Base-by-base conservation (phyloP, 1,139 yeast species). In the Schwanniomyces etchellsii region DNA sequence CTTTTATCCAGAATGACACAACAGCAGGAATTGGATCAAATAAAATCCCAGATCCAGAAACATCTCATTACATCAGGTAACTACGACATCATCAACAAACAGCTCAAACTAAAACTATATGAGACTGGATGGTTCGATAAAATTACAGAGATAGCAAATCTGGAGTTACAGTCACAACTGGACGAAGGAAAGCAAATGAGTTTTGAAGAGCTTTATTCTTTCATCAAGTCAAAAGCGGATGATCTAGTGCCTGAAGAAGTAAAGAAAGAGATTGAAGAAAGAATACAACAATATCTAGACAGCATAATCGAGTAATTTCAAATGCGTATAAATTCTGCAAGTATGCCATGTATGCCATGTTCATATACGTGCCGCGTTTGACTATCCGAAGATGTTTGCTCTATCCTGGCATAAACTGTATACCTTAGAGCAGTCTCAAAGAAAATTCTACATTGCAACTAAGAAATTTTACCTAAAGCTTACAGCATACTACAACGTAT, bases 121-220 rank as follows among this genome's bases (percentile, higher is more conserved):
- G 83, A 83, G 48, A 69, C 80, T 2, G 96, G 96, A 5, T 89
- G 96, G 96, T 77, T 76, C 43, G 95, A 85, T 44, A 72, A 80
- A 37, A 77, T 88, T 20, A 67, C 75, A 32, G 73, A 67, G 31
- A 44, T 81, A 32, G 81, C 93, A 3, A 58, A 47, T 29, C 34
- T 44, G 9, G 67, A 64, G 35, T 45, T 63, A 28, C 59, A 57
- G 28, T 50, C 48, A 16, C 39, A 40, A 15, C 41, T 50, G 41
- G 67, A 64, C 26, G 49, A 57, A 29, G 55, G 57, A 35, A 51
- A 58, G 34, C 52, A 52, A 29, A 59, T 73, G 21, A 77, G 68
- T 41, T 79, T 81, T 40, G 75, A 70, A 13, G 64, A 68, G 28
- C 53, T 84, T 13, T 63, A 74, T 33, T 48, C 69, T 7, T 59